Percentiles rank a stretch among this genome's conserved stretches.
These are phyloP conservation scores for Grosmannia clavigera DNA, from an alignment of 2,329 filamentous ascomycete genomes.

Conservation along the genomic window DNA sequence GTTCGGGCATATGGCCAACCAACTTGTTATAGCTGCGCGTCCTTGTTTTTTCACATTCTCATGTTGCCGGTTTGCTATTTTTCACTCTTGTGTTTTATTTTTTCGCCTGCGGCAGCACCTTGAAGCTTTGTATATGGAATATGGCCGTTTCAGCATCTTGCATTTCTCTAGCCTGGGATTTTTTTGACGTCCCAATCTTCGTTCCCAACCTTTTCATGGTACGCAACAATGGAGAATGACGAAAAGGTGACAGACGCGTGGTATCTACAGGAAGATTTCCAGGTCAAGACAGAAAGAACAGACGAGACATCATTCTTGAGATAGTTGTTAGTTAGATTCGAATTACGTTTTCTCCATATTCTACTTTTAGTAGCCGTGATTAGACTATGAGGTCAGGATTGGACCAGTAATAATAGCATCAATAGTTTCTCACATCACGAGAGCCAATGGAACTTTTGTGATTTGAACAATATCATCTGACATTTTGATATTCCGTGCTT, in stretches of 20 bases:
- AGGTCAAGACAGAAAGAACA: neutral
- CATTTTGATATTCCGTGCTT: neutral
- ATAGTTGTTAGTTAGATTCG: neutral
- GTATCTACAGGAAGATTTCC: neutral
- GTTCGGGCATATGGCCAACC: neutral
- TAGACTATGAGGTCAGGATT: no score
- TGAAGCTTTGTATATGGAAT: neutral
- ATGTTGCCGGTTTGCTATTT: neutral
- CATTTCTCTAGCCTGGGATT: neutral
- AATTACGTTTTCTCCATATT: neutral
- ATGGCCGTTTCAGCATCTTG: neutral
- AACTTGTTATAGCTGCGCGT: neutral
- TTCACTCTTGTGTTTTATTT: neutral
- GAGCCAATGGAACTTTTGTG: neutral
- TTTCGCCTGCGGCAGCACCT: neutral
- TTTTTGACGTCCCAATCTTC: neutral
- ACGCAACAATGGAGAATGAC: neutral
- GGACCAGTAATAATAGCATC: no score
- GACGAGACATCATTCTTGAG: neutral
- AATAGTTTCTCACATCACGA: neutral
- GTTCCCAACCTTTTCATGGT: neutral
- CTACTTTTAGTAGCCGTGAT: no score
- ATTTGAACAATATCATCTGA: neutral
- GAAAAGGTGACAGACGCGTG: neutral
- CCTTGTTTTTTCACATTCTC: neutral